phyloP scores from a whole-genome alignment of 1,139 yeast genomes.

The Pichia norvegensis region DNA sequence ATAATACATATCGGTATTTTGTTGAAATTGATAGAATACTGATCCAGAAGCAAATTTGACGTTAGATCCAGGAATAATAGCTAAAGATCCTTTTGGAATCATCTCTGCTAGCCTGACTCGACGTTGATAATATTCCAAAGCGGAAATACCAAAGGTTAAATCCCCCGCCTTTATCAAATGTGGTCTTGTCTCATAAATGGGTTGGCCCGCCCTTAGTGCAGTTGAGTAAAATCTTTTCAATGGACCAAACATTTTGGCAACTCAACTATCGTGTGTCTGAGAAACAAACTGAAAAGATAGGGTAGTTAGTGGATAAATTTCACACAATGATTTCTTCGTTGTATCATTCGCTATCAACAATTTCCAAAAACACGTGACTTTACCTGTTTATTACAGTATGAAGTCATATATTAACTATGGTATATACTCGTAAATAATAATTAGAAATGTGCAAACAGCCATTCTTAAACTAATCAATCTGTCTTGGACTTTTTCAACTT shows the following conservation, averaged over 20 bases:
- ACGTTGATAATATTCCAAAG: constrained; percentile 72
- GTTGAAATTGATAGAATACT: constrained; percentile 88
- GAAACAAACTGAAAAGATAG: background rate
- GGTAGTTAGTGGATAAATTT: too few species aligned
- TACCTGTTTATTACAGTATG: too few species aligned
- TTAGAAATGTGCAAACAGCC: too few species aligned
- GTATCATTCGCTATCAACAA: too few species aligned
- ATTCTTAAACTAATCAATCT: too few species aligned
- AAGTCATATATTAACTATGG: too few species aligned
- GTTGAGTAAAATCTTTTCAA: background rate
- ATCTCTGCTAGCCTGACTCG: constrained; percentile 48
- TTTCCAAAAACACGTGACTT: too few species aligned
- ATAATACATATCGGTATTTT: constrained; percentile 79
- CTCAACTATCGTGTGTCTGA: background rate
- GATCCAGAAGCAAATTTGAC: constrained; percentile 79
- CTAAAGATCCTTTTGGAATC: constrained; percentile 60
- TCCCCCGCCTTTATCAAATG: constrained; percentile 66
- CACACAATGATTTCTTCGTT: too few species aligned
- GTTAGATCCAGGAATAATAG: constrained; percentile 65
- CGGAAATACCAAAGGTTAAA: constrained; percentile 81
- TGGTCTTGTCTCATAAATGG: constrained; percentile 79
- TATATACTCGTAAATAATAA: too few species aligned
- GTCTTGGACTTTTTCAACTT: background rate
- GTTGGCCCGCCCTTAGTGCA: constrained; percentile 59
- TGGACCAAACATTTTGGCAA: background rate